phyloP scores from a whole-genome alignment of 352 stramenopile species.

The Phytopythium boreale region DNA sequence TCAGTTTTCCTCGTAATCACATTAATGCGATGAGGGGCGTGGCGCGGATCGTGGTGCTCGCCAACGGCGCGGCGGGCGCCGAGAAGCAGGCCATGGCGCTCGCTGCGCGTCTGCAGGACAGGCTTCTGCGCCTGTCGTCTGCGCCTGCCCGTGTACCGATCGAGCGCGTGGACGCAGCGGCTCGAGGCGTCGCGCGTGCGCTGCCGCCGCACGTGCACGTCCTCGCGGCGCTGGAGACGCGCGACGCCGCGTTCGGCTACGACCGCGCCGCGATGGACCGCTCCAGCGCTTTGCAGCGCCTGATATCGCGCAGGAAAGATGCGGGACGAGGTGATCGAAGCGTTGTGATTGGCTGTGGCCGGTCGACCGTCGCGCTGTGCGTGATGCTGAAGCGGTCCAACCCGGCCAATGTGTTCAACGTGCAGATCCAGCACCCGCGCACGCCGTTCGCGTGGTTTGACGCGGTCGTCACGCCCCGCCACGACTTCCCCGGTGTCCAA shows the following conservation, averaged over 20 bases:
- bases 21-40: background rate
- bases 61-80: slow-evolving; percentile 65
- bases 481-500: slow-evolving; percentile 37
- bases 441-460: slow-evolving; percentile 52
- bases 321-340: slow-evolving; percentile 12
- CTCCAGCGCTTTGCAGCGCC: background rate
- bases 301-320: background rate
- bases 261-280: background rate
- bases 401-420: slow-evolving; percentile 35
- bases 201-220: slow-evolving; percentile 50
- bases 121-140: background rate
- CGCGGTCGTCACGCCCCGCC: slow-evolving; percentile 52
- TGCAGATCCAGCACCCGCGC: slow-evolving; percentile 78
- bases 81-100: slow-evolving; percentile 77
- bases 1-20: background rate
- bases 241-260: slow-evolving; percentile 57
- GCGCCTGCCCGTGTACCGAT: background rate
- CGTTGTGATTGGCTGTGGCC: slow-evolving; percentile 69
- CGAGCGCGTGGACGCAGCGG: slow-evolving; percentile 32
- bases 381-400: slow-evolving; percentile 38
- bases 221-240: slow-evolving; percentile 22
- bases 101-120: slow-evolving; percentile 26
- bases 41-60: slow-evolving; percentile 54
- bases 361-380: slow-evolving; percentile 62
- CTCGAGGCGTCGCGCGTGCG: slow-evolving; percentile 18